These are phyloP conservation scores for Exserohilum rostratum DNA, from an alignment of 2,329 filamentous ascomycete species.

Conservation along the genomic window DNA sequence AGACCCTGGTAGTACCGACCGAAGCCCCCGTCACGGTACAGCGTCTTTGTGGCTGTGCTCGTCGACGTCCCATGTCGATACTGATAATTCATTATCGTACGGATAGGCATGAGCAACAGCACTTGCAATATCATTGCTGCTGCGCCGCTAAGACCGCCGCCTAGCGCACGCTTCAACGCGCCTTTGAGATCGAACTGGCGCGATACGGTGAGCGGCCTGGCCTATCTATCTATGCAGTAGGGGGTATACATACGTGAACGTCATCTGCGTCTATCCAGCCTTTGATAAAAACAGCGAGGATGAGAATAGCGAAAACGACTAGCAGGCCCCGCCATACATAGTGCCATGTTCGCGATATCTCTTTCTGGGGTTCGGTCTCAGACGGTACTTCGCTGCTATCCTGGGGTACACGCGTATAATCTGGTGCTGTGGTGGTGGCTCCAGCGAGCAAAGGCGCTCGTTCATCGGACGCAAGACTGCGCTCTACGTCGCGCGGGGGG, in stretches of 20 bases:
- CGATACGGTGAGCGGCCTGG: background rate
- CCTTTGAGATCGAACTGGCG: slow-evolving; percentile 36
- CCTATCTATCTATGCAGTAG: background rate
- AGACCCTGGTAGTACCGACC: slow-evolving; percentile 38
- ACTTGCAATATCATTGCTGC: slow-evolving; percentile 41
- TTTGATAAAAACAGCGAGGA: slow-evolving; percentile 31
- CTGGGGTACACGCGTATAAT: background rate
- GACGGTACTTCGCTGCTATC: slow-evolving; percentile 10
- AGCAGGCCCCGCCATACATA: slow-evolving; percentile 28
- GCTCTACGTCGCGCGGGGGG: slow-evolving; percentile 18
- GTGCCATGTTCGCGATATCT: slow-evolving; percentile 17
- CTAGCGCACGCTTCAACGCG: slow-evolving; percentile 34
- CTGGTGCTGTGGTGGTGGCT: slow-evolving; percentile 5
- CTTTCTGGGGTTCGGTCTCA: slow-evolving; percentile 17
- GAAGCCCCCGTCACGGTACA: slow-evolving; percentile 34
- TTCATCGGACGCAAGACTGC: slow-evolving; percentile 18
- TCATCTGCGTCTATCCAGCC: slow-evolving; percentile 38
- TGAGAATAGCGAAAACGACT: slow-evolving; percentile 16
- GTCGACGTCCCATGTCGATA: slow-evolving; percentile 38
- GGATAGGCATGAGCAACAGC: slow-evolving; percentile 37
- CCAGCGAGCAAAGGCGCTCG: slow-evolving; percentile 29
- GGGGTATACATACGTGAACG: slow-evolving; percentile 26
- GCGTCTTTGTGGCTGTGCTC: slow-evolving; percentile 29
- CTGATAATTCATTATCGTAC: slow-evolving; percentile 42
- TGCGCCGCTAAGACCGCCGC: slow-evolving; percentile 37